Evolutionary conservation across 345 rosid species (phyloP), one percentile per base, ranked within the genome.

Genomic region (Erucastrum elatum): DNA sequence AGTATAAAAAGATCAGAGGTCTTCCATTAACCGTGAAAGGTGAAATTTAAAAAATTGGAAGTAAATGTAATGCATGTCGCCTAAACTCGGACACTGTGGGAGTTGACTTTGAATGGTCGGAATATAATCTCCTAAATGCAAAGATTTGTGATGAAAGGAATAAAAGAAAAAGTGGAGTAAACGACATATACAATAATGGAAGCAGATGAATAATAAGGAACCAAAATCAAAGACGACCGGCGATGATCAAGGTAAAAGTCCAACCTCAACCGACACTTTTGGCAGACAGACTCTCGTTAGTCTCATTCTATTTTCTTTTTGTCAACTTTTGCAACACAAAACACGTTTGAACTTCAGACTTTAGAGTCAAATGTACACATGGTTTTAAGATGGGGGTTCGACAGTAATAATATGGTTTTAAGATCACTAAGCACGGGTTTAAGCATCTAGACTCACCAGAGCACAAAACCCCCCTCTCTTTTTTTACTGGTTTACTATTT

Each of bases 41-140:
- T 46, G 31, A 44, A 72, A 59, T 3, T 46, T 27, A 0, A 55
- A 63, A 31, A 72, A 58, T 1, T 21, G 8, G 46, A 63, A 75
- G 55, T 74, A 69, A 75, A 37, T 39, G 83, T 39, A 69, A 73
- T 80, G 83, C 75, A 75, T 75, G 83, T 75, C 64, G 79, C 79
- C 83, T 75, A 69, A 75, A 70, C 55, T 80, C 83, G 79, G 79
- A 75, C 83, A 80, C 83, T 29, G 64, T 1, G 66, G 34, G 64
- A 44, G 75, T 80, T 75, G 82, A 80, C 72, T 75, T 69, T 69
- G 56, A 64, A 64, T 55, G 71, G 75, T 74, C 78, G 61, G 83
- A 53, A 80, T 63, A 16, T 34, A 46, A n/a, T 68, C 69, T 16
- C 17, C 2, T 30, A 68, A 75, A 75, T 71, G 75, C 75, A 64